Evolutionary conservation across 768 basidiomycete species (phyloP).

Genomic region (Gyrodon lividus): DNA sequence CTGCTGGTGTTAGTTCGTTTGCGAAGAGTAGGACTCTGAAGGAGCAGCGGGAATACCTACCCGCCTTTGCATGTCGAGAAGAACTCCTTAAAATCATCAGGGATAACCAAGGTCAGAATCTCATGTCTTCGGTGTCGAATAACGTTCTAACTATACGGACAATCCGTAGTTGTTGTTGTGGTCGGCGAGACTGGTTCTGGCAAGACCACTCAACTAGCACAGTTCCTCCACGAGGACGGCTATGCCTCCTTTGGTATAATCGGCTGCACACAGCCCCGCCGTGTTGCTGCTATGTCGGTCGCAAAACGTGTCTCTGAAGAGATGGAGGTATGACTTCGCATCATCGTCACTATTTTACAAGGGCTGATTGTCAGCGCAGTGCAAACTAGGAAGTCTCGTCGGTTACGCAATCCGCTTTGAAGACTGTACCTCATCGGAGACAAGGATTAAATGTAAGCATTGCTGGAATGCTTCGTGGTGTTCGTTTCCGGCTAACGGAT

Average conservation of each 20-base stretch:
- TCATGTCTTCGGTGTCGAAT: not conserved
- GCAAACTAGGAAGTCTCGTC: slow-evolving; percentile 85
- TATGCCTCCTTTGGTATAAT: slow-evolving; percentile 88
- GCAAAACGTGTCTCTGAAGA: slow-evolving; percentile 99
- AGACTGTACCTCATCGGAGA: slow-evolving; percentile 91
- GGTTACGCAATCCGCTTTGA: slow-evolving; percentile 99
- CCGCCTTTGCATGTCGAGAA: slow-evolving; percentile 96
- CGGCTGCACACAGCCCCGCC: slow-evolving; percentile 96
- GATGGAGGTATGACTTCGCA: slow-evolving; percentile 73
- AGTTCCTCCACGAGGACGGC: slow-evolving; percentile 97
- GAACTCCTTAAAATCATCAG: slow-evolving; percentile 84
- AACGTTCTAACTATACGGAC: not conserved
- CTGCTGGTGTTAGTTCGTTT: slow-evolving; percentile 77
- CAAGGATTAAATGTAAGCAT: slow-evolving; percentile 91
- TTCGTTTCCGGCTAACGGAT: not conserved
- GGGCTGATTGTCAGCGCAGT: slow-evolving; percentile 40
- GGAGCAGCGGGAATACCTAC: slow-evolving; percentile 94
- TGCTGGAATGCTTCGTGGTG: not conserved
- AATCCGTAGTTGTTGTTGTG: slow-evolving; percentile 74
- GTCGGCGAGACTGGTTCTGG: slow-evolving; percentile 99
- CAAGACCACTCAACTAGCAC: slow-evolving; percentile 94
- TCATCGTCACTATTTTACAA: not conserved
- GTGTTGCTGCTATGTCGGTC: slow-evolving; percentile 99
- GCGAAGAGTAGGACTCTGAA: slow-evolving; percentile 81
- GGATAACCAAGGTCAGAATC: slow-evolving; percentile 84